Percentiles rank a stretch among this genome's conserved stretches.
phyloP scores from a whole-genome alignment of 305 asterid species.

The Solanum hybrid region DNA sequence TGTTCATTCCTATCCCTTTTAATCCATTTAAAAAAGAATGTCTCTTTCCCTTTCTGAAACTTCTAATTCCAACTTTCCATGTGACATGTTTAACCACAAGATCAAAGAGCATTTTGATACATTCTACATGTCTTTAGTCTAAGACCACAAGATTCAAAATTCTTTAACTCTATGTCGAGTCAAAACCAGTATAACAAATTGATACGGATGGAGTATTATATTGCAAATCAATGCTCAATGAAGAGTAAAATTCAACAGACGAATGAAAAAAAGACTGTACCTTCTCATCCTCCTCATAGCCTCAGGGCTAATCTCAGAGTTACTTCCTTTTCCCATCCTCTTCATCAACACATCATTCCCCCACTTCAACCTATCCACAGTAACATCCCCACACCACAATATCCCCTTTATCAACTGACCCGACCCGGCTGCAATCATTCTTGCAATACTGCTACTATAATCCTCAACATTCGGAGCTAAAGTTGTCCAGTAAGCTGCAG shows the following conservation, averaged over 20 bases:
- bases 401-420: constrained; percentile 83
- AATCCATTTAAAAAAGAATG: not conserved
- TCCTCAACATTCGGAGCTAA: constrained; percentile 95
- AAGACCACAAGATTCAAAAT: not conserved
- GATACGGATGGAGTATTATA: not conserved
- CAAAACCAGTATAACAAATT: not conserved
- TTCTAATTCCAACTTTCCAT: not conserved
- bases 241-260: not conserved
- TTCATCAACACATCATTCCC: constrained; percentile 59
- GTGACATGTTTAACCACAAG: not conserved
- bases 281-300: constrained; percentile 55
- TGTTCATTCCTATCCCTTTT: not conserved
- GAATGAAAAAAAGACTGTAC: constrained; percentile 21
- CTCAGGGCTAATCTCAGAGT: constrained; percentile 46
- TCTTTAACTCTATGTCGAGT: not conserved
- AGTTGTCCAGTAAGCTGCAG: constrained; percentile 84
- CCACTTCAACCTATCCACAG: constrained; percentile 75
- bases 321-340: constrained; percentile 32
- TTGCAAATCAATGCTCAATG: not conserved
- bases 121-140: not conserved
- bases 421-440: constrained; percentile 70
- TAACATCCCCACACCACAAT: constrained; percentile 85
- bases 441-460: constrained; percentile 54
- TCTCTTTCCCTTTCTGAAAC: not conserved
- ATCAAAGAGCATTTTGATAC: not conserved